Evolutionary conservation across 805 yeast species (phyloP), one percentile per base, ranked within the genome.

Genomic region (Ogataea paradorogensis): DNA sequence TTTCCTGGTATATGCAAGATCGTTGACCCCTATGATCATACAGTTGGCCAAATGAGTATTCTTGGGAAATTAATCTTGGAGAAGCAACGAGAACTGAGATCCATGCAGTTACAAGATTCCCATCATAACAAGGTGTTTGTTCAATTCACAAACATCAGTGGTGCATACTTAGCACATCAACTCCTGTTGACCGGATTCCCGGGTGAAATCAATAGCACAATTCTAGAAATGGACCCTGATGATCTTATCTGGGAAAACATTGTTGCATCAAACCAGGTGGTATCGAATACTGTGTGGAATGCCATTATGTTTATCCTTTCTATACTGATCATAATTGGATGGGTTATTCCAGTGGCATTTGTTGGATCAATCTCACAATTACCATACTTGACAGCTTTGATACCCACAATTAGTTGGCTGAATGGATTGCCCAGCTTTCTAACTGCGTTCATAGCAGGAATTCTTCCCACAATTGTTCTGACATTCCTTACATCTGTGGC

Each of bases 261-360:
- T 48, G 48, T 86, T 5, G 53, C 63, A 3, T 50, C 65, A 10
- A 61, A 59, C 20, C 69, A 65, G 40, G 65, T 69, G 15, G 48
- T 65, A 46, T 50, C 67, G 3, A 58, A 56, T 9, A 61, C 63
- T 13, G 15, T 69, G 0, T 70, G 78, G 52, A 61, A 64, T 11
- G 55, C 67, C 3, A 27, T 69, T 4, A 80, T 83, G 0, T 71
- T 70, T 20, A 33, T 71, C 3, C 26, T 74, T 11, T 68, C 79
- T 39, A 56, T 76, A 7, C 44, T 69, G 1, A 63, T 86, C 1
- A 79, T 82, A 5, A 47, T 71, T 3, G 55, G 63, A 28, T 89
- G 95, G 82, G 85, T 87, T 1, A 59, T 88, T 1, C 96, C 96
- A 0, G 91, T 88, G 1, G 87, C 95, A 0, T 70, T 84, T 42